phyloP scores from a whole-genome alignment of 106 monocot species.

The Allium sativum region DNA sequence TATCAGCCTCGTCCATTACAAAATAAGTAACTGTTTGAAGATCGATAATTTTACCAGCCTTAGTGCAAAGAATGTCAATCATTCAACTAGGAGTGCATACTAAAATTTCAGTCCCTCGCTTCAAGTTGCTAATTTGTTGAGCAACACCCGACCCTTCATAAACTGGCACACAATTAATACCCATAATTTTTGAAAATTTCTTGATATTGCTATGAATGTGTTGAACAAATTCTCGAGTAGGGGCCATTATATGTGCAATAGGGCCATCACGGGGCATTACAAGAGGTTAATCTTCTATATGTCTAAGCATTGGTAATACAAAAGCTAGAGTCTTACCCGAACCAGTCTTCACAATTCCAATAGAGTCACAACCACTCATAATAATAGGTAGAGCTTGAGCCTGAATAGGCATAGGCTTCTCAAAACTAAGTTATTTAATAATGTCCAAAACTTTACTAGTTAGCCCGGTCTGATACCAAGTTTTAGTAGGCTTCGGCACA shows the following conservation, averaged over 20 bases:
- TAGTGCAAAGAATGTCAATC: conserved; percentile 90
- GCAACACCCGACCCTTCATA: conserved; percentile 96
- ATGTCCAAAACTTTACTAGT: conserved; percentile 65
- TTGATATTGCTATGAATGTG: conserved; percentile 81
- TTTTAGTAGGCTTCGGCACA: conserved; percentile 78
- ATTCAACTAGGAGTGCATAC: conserved; percentile 93
- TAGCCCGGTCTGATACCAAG: conserved; percentile 82
- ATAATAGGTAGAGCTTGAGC: conserved; percentile 76
- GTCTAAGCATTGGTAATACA: conserved; percentile 86
- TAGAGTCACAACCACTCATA: conserved; percentile 91
- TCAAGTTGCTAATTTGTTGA: conserved; percentile 88
- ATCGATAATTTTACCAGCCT: conserved; percentile 76
- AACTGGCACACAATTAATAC: conserved; percentile 66
- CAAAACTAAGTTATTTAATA: conserved; percentile 67
- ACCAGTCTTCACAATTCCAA: conserved; percentile 87
- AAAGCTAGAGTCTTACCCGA: conserved; percentile 92
- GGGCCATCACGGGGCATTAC: conserved; percentile 82
- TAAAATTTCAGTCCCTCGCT: conserved; percentile 82
- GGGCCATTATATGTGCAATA: conserved; percentile 84
- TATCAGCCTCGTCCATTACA: too few species aligned
- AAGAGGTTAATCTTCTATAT: conserved; percentile 79
- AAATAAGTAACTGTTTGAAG: conserved; percentile 77
- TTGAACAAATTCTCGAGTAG: conserved; percentile 85
- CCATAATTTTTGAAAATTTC: too few species aligned
- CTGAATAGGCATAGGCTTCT: conserved; percentile 91